These are phyloP conservation scores for Phalaenopsis equestris DNA, from an alignment of 106 monocot species.

Conservation along the genomic window DNA sequence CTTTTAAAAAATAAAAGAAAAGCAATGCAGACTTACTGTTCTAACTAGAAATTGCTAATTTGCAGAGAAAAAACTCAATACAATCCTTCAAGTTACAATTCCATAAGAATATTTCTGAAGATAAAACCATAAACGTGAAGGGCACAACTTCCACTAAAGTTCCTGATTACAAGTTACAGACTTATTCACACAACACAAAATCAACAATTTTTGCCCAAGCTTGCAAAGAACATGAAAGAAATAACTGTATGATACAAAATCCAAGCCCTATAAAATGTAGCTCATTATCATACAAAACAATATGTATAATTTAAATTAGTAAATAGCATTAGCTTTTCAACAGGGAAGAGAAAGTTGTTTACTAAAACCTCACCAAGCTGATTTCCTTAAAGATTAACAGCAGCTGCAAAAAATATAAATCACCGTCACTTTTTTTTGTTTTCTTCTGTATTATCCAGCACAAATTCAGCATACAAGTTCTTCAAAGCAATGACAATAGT, in stretches of 20 bases:
- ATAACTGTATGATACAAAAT: background rate
- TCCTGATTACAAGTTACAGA: background rate
- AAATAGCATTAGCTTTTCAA: slow-evolving; percentile 1
- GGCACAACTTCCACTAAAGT: background rate
- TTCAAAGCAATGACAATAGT: slow-evolving; percentile 72
- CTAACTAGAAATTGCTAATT: background rate
- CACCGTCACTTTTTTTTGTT: background rate
- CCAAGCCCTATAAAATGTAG: background rate
- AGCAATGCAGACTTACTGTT: background rate
- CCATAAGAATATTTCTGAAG: background rate
- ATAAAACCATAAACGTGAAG: background rate
- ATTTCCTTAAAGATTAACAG: background rate
- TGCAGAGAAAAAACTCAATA: background rate
- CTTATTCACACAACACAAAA: background rate
- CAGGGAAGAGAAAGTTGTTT: background rate
- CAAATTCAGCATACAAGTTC: slow-evolving; percentile 80
- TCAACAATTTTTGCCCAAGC: background rate
- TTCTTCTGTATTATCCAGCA: slow-evolving; percentile 41
- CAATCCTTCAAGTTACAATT: background rate
- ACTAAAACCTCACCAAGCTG: background rate
- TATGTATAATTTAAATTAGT: background rate
- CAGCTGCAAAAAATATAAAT: background rate
- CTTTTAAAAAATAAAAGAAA: background rate
- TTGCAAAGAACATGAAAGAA: too few species aligned
- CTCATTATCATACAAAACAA: background rate